A percentile compares a stretch with the other conserved stretches of the same genome.
These are phyloP conservation scores for Kurtzmaniella natalensis DNA, from an alignment of 1,139 yeast species.

Conservation along the genomic window DNA sequence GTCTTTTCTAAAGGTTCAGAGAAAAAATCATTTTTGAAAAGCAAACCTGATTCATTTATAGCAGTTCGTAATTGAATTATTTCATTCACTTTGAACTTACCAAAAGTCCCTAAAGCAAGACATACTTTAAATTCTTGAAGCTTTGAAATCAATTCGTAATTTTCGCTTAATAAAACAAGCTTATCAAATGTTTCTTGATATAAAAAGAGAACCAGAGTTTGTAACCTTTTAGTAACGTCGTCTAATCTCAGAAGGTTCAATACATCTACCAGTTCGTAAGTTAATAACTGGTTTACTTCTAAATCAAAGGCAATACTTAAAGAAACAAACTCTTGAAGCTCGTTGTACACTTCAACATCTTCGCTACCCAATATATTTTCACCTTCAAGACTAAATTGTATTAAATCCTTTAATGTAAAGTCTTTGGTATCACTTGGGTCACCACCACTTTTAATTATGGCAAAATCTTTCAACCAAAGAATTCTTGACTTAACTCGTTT, in stretches of 20 bases:
- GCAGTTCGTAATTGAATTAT: slow-evolving; percentile 20
- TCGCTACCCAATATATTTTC: slow-evolving; percentile 24
- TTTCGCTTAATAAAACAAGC: slow-evolving; percentile 24
- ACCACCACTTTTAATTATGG: slow-evolving; percentile 33
- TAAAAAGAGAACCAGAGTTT: slow-evolving; percentile 24
- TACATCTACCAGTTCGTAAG: slow-evolving; percentile 20
- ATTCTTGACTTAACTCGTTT: slow-evolving; percentile 45
- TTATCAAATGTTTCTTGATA: slow-evolving; percentile 22
- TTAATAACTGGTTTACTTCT: slow-evolving; percentile 23
- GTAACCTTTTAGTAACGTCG: slow-evolving; percentile 21
- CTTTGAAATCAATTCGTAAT: slow-evolving; percentile 17
- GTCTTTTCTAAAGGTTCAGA: slow-evolving; percentile 18
- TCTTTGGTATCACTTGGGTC: slow-evolving; percentile 38
- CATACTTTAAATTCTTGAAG: slow-evolving; percentile 7
- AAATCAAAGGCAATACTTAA: slow-evolving; percentile 27
- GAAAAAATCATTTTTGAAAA: slow-evolving; percentile 18
- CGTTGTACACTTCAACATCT: slow-evolving; percentile 21
- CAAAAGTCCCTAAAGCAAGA: slow-evolving; percentile 8
- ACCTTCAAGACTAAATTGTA: slow-evolving; percentile 39
- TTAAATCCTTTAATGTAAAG: slow-evolving; percentile 34
- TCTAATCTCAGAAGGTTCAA: slow-evolving; percentile 21
- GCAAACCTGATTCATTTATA: slow-evolving; percentile 23
- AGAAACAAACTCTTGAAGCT: slow-evolving; percentile 22
- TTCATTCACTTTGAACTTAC: slow-evolving; percentile 14
- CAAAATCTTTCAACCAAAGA: slow-evolving; percentile 44